These are phyloP conservation scores for Alternaria infectoria DNA, from an alignment of 2,329 filamentous ascomycete genomes.

Conservation along the genomic window DNA sequence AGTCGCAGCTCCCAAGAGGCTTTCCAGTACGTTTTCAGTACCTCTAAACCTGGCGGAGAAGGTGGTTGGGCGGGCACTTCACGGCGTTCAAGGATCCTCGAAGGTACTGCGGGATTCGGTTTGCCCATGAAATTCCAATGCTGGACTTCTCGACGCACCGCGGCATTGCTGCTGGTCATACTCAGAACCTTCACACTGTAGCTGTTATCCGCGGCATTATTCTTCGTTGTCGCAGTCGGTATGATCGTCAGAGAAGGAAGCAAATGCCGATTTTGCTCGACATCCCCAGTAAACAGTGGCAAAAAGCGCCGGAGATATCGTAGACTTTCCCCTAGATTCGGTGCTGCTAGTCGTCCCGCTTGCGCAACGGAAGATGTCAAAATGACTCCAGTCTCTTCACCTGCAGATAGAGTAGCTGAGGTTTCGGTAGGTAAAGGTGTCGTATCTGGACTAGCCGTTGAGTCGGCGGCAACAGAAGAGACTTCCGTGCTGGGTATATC, in stretches of 20 bases:
- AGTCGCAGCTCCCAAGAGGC: neutral
- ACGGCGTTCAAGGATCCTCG: neutral
- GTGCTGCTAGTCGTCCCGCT: neutral
- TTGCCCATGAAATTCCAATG: neutral
- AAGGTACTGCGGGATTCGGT: neutral
- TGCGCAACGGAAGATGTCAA: neutral
- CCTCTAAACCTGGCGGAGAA: neutral
- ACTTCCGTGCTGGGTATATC: neutral
- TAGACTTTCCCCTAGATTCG: neutral
- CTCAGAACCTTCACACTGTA: neutral
- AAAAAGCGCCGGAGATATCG: neutral
- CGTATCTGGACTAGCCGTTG: neutral
- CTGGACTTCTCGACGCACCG: neutral
- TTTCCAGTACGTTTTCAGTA: neutral
- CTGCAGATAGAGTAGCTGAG: neutral
- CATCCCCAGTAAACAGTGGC: neutral
- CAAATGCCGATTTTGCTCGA: neutral
- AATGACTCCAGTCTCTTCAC: neutral
- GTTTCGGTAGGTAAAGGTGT: neutral
- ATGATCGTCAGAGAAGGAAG: neutral
- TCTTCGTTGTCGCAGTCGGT: neutral
- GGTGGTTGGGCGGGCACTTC: neutral
- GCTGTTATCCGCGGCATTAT: neutral
- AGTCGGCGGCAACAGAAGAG: neutral
- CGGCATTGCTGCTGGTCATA: neutral